A percentile compares a stretch with the other conserved stretches of the same genome.
These are phyloP conservation scores for Dactylellina cionopaga DNA, from an alignment of 2,329 filamentous ascomycete genomes.

Conservation along the genomic window DNA sequence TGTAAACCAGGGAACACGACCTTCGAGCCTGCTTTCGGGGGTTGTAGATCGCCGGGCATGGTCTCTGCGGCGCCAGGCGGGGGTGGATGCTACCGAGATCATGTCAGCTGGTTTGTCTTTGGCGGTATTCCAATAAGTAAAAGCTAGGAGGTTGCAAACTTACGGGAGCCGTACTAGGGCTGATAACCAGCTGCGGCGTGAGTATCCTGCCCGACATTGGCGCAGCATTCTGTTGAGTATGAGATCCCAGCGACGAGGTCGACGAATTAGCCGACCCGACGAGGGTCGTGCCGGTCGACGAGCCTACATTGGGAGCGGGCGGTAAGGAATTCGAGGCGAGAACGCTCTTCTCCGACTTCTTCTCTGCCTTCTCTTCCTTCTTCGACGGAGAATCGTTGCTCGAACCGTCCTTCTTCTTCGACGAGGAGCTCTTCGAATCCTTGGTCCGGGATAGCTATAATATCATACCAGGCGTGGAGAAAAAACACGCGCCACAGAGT, in stretches of 20 bases:
- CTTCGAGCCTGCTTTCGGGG: constrained; percentile 90
- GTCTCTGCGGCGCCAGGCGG: constrained; percentile 94
- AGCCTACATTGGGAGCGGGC: constrained; percentile 44
- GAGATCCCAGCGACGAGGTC: constrained; percentile 53
- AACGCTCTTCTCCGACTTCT: constrained; percentile 52
- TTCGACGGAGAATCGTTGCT: constrained; percentile 55
- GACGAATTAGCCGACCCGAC: constrained; percentile 40
- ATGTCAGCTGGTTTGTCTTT: constrained; percentile 54
- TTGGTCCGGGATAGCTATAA: constrained; percentile 52
- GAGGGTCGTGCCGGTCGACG: constrained; percentile 31
- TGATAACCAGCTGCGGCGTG: constrained; percentile 75
- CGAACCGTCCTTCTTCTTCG: constrained; percentile 73
- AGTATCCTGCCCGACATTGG: constrained; percentile 65
- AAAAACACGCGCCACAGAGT: constrained; percentile 38
- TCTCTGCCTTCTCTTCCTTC: constrained; percentile 50
- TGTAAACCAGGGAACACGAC: constrained; percentile 88
- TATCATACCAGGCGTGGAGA: constrained; percentile 1
- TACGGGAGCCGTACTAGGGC: constrained; percentile 54
- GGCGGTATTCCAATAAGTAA: constrained; percentile 19
- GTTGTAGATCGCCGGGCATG: constrained; percentile 96
- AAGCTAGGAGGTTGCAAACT: constrained; percentile 37
- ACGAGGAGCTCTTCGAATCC: constrained; percentile 64
- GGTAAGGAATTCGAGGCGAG: constrained; percentile 50
- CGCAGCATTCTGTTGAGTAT: constrained; percentile 55
- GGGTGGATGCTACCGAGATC: constrained; percentile 76